Percentiles rank a stretch among this genome's conserved stretches.
These are phyloP conservation scores for Pelargonium myrrhifolium DNA, from an alignment of 441 rosid genomes.

Conservation along the genomic window DNA sequence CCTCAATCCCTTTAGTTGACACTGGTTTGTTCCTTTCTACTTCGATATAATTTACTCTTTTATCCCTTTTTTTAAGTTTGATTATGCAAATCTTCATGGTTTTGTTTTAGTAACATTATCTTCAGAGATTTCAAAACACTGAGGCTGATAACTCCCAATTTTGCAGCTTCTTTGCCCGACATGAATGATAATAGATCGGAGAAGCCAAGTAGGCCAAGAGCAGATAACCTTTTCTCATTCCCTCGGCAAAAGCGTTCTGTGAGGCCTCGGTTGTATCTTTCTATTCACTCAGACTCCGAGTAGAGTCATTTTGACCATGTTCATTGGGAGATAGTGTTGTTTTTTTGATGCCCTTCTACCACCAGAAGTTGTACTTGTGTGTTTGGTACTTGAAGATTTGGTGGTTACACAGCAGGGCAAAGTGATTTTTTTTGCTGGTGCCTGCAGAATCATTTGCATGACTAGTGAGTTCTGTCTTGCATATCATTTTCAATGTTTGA, in stretches of 20 bases:
- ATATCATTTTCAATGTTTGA: no score
- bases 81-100: background rate
- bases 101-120: background rate
- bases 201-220: slow-evolving; percentile 61
- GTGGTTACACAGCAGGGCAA: no score
- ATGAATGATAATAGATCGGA: slow-evolving; percentile 65
- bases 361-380: background rate
- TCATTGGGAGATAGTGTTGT: background rate
- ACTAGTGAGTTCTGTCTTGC: no score
- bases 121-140: background rate
- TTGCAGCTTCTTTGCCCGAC: slow-evolving; percentile 77
- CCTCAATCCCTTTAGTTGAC: slow-evolving; percentile 49
- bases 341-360: slow-evolving; percentile 1
- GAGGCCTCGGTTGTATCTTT: slow-evolving; percentile 61
- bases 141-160: slow-evolving; percentile 17
- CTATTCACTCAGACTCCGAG: slow-evolving; percentile 78
- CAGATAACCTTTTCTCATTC: slow-evolving; percentile 62
- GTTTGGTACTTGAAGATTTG: background rate
- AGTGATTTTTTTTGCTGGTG: no score
- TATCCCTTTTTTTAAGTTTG: background rate
- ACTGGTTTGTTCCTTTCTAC: slow-evolving; percentile 54
- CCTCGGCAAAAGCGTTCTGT: slow-evolving; percentile 90
- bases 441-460: no score
- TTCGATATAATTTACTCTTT: background rate
- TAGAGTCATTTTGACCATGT: slow-evolving; percentile 24